phyloP scores from a whole-genome alignment of 208 protist genomes.

The Crithidia bombi region DNA sequence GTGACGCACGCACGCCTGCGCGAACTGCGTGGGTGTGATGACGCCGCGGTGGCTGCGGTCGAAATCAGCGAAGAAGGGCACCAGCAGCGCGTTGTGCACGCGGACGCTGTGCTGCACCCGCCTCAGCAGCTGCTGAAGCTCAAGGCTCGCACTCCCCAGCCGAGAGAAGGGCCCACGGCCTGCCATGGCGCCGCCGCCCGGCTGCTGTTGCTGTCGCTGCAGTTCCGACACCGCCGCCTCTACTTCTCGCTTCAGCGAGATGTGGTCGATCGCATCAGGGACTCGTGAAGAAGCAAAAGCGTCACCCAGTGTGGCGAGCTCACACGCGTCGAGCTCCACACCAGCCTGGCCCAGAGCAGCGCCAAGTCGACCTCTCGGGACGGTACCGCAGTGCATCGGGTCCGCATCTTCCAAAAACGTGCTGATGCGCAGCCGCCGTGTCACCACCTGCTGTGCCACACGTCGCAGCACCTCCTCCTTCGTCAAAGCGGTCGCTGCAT shows the following conservation, averaged over 20 bases:
- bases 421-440: constrained; percentile 59
- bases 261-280: constrained; percentile 46
- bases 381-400: constrained; percentile 63
- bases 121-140: constrained; percentile 35
- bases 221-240: constrained; percentile 26
- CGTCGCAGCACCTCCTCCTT: constrained; percentile 51
- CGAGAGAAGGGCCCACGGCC: not conserved
- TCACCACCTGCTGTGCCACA: constrained; percentile 59
- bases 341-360: constrained; percentile 76
- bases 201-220: not conserved
- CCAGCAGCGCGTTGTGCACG: constrained; percentile 70
- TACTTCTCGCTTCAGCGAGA: constrained; percentile 45
- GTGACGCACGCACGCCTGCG: constrained; percentile 73
- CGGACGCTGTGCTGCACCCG: constrained; percentile 67
- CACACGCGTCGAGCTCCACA: constrained; percentile 40
- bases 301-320: constrained; percentile 49
- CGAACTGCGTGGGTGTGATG: constrained; percentile 65
- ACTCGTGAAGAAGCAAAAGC: constrained; percentile 41
- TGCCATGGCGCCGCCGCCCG: constrained; percentile 2
- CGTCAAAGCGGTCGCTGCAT: constrained; percentile 2
- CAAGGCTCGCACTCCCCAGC: constrained; percentile 7
- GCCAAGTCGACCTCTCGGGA: constrained; percentile 63
- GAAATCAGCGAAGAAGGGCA: constrained; percentile 89
- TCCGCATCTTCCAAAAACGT: constrained; percentile 89
- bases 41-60: constrained; percentile 74